Conservation (phyloP, 2,329 filamentous ascomycete genomes). For the Ophiostoma montium region DNA sequence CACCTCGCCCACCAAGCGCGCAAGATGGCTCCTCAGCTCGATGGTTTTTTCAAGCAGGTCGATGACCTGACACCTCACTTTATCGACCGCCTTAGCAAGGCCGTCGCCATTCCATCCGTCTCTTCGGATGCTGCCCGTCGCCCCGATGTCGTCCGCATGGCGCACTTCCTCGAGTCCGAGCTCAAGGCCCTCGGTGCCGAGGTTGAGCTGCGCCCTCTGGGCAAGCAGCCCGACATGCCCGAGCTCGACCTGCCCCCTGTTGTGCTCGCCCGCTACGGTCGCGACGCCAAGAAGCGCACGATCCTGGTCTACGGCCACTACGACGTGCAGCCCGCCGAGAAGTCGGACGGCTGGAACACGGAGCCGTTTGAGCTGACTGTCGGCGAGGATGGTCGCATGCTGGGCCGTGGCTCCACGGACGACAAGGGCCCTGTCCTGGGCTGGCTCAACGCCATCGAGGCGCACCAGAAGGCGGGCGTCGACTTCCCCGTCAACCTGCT, state of each 20-base stretch:
- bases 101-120: constrained; percentile 91
- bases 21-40: constrained; percentile 82
- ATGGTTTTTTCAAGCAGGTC: constrained; percentile 86
- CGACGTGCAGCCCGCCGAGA: constrained; percentile 89
- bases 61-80: constrained; percentile 66
- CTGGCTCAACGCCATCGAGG: constrained; percentile 96
- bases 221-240: constrained; percentile 84
- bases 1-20: constrained; percentile 44
- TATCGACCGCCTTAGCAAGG: constrained; percentile 78
- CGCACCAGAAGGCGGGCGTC: constrained; percentile 85
- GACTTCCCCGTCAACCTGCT: constrained; percentile 95
- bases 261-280: constrained; percentile 81
- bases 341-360: constrained; percentile 89
- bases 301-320: constrained; percentile 98
- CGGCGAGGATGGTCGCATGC: constrained; percentile 89
- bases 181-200: constrained; percentile 71
- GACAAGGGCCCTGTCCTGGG: constrained; percentile 96
- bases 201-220: constrained; percentile 74
- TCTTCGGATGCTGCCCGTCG: constrained; percentile 82
- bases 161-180: constrained; percentile 73
- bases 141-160: constrained; percentile 92
- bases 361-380: constrained; percentile 83
- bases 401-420: constrained; percentile 85
- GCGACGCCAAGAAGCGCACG: constrained; percentile 82
- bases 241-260: constrained; percentile 85